Conservation (phyloP, 2,329 filamentous ascomycete genomes). For the Calonectria pteridis region DNA sequence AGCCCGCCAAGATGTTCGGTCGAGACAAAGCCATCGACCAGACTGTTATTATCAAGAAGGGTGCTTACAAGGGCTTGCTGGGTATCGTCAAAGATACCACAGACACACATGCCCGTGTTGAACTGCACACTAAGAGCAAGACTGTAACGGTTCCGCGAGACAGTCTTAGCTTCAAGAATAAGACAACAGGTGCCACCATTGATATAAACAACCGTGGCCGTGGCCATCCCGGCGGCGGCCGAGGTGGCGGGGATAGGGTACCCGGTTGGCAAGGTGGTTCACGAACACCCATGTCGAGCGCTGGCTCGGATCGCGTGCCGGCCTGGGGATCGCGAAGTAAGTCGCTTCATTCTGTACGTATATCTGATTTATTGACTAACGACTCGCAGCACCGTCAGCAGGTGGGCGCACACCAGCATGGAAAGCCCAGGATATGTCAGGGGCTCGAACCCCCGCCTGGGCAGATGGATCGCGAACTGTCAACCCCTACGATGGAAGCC, state of each 20-base stretch:
- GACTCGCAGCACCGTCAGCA: slow-evolving; percentile 64
- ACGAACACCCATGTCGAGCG: slow-evolving; percentile 75
- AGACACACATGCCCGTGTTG: slow-evolving; percentile 86
- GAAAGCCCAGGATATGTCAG: slow-evolving; percentile 65
- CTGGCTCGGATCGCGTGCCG: slow-evolving; percentile 77
- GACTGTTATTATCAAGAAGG: slow-evolving; percentile 89
- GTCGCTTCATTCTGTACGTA: slow-evolving; percentile 48
- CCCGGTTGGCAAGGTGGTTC: slow-evolving; percentile 74
- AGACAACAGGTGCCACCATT: slow-evolving; percentile 81
- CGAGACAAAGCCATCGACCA: slow-evolving; percentile 90
- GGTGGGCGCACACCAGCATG: slow-evolving; percentile 74
- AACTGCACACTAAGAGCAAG: slow-evolving; percentile 95
- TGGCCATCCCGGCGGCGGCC: slow-evolving; percentile 56
- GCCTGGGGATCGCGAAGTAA: slow-evolving; percentile 80
- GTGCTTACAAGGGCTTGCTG: slow-evolving; percentile 90
- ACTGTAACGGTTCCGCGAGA: slow-evolving; percentile 87
- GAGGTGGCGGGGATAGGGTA: slow-evolving; percentile 59
- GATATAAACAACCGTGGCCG: slow-evolving; percentile 72
- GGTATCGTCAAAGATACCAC: slow-evolving; percentile 97
- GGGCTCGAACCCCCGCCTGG: slow-evolving; percentile 78
- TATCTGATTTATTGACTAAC: slow-evolving; percentile 40
- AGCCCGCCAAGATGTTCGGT: slow-evolving; percentile 81
- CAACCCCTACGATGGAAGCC: slow-evolving; percentile 79
- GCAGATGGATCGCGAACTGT: slow-evolving; percentile 75
- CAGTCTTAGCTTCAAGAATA: slow-evolving; percentile 88